Evolutionary conservation across 768 basidiomycete genomes (phyloP).

Genomic region (Hemileccinum rubropunctum): DNA sequence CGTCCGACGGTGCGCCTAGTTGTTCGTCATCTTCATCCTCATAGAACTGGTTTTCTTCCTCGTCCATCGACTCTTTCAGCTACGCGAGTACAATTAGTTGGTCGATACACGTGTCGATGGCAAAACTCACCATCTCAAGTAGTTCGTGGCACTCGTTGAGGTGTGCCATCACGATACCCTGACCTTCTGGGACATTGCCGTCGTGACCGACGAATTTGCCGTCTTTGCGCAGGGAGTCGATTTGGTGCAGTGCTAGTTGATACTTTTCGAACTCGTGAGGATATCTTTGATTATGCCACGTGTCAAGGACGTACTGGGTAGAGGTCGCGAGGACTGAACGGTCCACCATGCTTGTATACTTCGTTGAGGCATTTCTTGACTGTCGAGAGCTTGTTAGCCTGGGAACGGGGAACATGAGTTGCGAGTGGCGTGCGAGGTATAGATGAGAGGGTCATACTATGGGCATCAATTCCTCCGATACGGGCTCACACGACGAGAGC

Average conservation of each 20-base stretch:
- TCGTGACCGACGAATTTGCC: conserved; percentile 91
- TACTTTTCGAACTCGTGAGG: conserved; percentile 50
- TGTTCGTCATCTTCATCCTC: conserved; percentile 47
- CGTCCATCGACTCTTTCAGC: conserved; percentile 85
- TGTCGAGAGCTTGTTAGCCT: conserved; percentile 96
- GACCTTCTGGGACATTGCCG: conserved; percentile 90
- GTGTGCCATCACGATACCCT: conserved; percentile 94
- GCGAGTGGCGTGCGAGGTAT: not conserved
- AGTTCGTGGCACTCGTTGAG: conserved; percentile 95
- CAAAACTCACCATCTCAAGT: conserved; percentile 76
- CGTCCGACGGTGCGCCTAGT: conserved; percentile 12
- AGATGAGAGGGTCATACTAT: conserved; percentile 51
- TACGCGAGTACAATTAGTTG: not conserved
- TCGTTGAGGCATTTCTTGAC: conserved; percentile 97
- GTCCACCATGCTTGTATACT: conserved; percentile 92
- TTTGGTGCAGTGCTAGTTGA: conserved; percentile 92
- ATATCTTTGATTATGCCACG: conserved; percentile 3
- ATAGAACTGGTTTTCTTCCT: conserved; percentile 54
- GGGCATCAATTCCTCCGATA: conserved; percentile 97
- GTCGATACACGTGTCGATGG: not conserved
- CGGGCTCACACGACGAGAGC: conserved; percentile 93
- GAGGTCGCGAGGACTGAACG: conserved; percentile 86
- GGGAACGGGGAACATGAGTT: not conserved
- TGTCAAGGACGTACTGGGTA: conserved; percentile 69
- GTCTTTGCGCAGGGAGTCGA: conserved; percentile 89